Percentiles rank a stretch among this genome's conserved stretches.
Conservation (phyloP, 1,284 basidiomycete species). For the Ganoderma lingzhi region DNA sequence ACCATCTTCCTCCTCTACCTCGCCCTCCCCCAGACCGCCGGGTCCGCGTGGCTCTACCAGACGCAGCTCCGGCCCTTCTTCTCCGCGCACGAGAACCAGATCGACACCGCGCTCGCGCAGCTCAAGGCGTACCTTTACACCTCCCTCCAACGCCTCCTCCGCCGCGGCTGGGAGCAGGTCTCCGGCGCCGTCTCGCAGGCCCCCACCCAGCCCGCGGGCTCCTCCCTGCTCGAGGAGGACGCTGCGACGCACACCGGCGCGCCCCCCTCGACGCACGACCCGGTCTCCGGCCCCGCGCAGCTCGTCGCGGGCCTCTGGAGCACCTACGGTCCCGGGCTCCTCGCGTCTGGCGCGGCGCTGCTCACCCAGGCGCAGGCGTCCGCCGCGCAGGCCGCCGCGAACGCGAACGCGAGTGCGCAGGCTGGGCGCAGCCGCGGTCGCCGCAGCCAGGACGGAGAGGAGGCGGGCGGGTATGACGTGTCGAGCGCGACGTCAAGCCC, state of each 20-base stretch:
- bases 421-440: constrained; percentile 44
- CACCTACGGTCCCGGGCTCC: constrained; percentile 75
- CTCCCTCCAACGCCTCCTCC: constrained; percentile 70
- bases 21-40: constrained; percentile 88
- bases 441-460: constrained; percentile 52
- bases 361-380: constrained; percentile 46
- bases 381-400: constrained; percentile 33
- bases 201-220: constrained; percentile 24
- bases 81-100: constrained; percentile 77
- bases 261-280: constrained; percentile 59
- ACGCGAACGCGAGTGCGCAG: constrained; percentile 32
- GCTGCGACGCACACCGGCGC: constrained; percentile 44
- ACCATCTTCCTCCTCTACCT: constrained; percentile 89
- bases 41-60: constrained; percentile 83
- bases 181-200: constrained; percentile 54
- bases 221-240: constrained; percentile 37
- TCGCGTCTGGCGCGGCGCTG: constrained; percentile 70
- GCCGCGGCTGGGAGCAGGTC: constrained; percentile 69
- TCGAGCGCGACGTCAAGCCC: constrained; percentile 34
- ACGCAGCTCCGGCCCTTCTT: constrained; percentile 84
- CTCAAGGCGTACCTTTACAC: constrained; percentile 65
- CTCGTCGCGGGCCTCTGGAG: constrained; percentile 73
- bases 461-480: constrained; percentile 39
- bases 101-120: constrained; percentile 78
- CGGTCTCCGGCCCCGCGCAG: constrained; percentile 68